A percentile compares a stretch with the other conserved stretches of the same genome.
Conservation (phyloP, 148 eudicot species). For the Chenopodium quinoa region DNA sequence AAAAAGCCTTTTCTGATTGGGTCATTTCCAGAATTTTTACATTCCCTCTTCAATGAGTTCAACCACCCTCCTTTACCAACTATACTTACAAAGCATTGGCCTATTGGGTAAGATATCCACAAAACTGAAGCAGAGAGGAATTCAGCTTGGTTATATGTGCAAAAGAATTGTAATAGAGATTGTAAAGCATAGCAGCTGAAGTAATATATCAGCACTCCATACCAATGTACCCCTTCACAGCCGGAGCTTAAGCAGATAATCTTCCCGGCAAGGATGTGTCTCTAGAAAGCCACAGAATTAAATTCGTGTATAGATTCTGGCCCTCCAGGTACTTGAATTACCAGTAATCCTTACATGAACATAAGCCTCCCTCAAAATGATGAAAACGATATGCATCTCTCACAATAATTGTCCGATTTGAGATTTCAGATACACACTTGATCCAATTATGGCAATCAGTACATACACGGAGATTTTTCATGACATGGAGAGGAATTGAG, state of each 20-base stretch:
- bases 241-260: neutral
- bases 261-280: neutral
- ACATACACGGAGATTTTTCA: conserved; percentile 91
- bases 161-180: neutral
- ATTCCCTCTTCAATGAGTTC: neutral
- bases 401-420: conserved; percentile 60
- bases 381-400: conserved; percentile 86
- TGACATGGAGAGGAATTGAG: conserved; percentile 56
- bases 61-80: neutral
- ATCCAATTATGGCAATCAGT: conserved; percentile 93
- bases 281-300: neutral
- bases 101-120: neutral
- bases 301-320: neutral
- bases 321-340: conserved; percentile 15
- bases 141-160: neutral
- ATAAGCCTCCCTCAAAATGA: conserved; percentile 67
- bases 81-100: neutral
- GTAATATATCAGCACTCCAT: neutral
- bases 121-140: neutral
- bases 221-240: conserved; percentile 12
- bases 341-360: conserved; percentile 88
- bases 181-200: neutral
- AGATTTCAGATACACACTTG: conserved; percentile 56
- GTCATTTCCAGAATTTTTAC: neutral
- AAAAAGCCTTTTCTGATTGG: neutral